A percentile compares a stretch with the other conserved stretches of the same genome.
These are phyloP conservation scores for Psilocybe azurescens DNA, from an alignment of 768 basidiomycete species.

Conservation along the genomic window DNA sequence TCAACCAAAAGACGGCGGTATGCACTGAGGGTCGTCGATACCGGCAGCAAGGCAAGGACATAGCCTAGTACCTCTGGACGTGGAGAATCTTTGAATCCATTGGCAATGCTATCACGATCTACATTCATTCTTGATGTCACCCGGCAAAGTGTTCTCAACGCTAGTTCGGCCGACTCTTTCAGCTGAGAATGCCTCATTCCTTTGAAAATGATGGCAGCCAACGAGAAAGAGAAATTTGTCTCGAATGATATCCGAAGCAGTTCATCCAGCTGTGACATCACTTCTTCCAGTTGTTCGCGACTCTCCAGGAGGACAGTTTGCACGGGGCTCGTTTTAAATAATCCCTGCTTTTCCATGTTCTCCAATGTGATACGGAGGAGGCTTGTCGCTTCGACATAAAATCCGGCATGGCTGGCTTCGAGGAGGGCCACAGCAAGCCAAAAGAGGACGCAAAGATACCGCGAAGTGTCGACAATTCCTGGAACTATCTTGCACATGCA, in stretches of 20 bases:
- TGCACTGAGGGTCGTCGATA: constrained; percentile 59
- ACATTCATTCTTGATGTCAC: constrained; percentile 57
- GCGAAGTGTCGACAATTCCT: constrained; percentile 66
- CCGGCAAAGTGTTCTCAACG: constrained; percentile 65
- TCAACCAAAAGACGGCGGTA: constrained; percentile 70
- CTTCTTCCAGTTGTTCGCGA: constrained; percentile 68
- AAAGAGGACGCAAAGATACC: constrained; percentile 78
- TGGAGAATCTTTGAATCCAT: constrained; percentile 50
- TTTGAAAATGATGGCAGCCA: constrained; percentile 86
- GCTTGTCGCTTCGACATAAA: constrained; percentile 71
- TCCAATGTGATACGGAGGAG: constrained; percentile 71
- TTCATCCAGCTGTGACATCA: constrained; percentile 74
- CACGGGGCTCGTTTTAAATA: constrained; percentile 60
- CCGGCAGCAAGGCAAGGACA: constrained; percentile 78
- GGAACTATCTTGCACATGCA: constrained; percentile 83
- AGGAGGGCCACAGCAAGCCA: constrained; percentile 90
- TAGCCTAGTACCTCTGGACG: constrained; percentile 72
- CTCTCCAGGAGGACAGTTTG: constrained; percentile 64
- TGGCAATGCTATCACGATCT: constrained; percentile 31
- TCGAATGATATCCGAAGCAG: constrained; percentile 80
- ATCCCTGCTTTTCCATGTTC: constrained; percentile 63
- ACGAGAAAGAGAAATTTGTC: constrained; percentile 77
- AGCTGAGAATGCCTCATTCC: constrained; percentile 76
- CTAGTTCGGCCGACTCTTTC: constrained; percentile 61
- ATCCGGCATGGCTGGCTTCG: constrained; percentile 73